phyloP scores from a whole-genome alignment of 2,329 filamentous ascomycete species.

The Pseudogymnoascus sp. region DNA sequence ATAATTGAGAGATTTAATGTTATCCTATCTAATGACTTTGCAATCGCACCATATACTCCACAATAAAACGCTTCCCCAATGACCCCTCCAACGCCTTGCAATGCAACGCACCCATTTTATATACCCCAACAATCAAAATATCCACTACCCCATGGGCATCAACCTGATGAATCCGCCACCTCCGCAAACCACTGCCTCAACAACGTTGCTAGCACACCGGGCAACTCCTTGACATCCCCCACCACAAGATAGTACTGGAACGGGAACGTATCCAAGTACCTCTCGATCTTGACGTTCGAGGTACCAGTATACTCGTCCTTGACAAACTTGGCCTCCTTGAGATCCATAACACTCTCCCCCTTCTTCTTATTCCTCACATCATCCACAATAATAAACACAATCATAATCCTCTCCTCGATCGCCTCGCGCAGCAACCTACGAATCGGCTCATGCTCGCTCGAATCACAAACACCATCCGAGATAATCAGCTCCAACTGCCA shows the following conservation, averaged over 20 bases:
- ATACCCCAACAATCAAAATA: conserved; percentile 1
- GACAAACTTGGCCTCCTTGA: conserved; percentile 79
- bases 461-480: conserved; percentile 86
- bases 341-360: conserved; percentile 68
- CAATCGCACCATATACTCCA: neutral
- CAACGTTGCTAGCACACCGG: conserved; percentile 75
- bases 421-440: conserved; percentile 76
- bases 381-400: conserved; percentile 96
- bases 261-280: conserved; percentile 91
- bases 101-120: neutral
- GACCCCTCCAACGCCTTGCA: neutral
- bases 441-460: conserved; percentile 70
- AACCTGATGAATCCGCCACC: conserved; percentile 33
- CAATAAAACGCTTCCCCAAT: neutral
- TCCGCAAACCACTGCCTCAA: conserved; percentile 93
- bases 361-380: conserved; percentile 41
- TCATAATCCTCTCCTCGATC: conserved; percentile 90
- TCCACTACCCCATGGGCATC: neutral
- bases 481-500: conserved; percentile 95
- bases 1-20: neutral
- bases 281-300: conserved; percentile 69
- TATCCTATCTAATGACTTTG: neutral
- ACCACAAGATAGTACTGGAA: conserved; percentile 97
- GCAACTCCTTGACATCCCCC: conserved; percentile 82
- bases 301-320: conserved; percentile 48